These are phyloP conservation scores for Clonostachys solani DNA, from an alignment of 2,329 filamentous ascomycete species.

Conservation along the genomic window DNA sequence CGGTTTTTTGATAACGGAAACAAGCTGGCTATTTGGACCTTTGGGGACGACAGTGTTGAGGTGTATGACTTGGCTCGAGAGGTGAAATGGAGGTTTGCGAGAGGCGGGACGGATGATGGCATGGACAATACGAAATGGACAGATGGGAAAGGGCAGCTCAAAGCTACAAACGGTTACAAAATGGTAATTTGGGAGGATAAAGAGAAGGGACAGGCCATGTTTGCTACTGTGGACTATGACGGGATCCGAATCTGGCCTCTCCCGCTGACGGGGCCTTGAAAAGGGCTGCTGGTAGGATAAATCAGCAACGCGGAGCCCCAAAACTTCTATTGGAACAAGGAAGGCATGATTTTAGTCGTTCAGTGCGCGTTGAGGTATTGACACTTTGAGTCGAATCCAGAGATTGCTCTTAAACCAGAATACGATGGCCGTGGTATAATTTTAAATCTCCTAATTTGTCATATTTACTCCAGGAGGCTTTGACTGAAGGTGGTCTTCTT, in stretches of 20 bases:
- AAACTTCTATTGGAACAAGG: too few species aligned
- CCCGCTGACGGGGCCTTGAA: not conserved
- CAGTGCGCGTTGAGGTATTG: too few species aligned
- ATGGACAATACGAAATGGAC: not conserved
- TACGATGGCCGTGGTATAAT: too few species aligned
- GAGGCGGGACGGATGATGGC: conserved; percentile 3
- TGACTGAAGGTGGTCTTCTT: too few species aligned
- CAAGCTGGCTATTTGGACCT: not conserved
- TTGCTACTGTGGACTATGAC: not conserved
- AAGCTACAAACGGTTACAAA: not conserved
- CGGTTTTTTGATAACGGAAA: not conserved
- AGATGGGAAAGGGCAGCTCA: not conserved
- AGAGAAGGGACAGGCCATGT: not conserved
- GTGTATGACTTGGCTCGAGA: conserved; percentile 1
- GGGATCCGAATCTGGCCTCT: not conserved
- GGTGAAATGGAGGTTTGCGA: conserved; percentile 4
- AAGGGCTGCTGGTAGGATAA: too few species aligned
- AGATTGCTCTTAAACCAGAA: too few species aligned
- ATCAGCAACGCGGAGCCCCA: too few species aligned
- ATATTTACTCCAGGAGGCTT: too few species aligned
- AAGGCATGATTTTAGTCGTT: too few species aligned
- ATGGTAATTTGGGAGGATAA: not conserved
- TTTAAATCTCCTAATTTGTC: too few species aligned
- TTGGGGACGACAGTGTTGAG: conserved; percentile 2
- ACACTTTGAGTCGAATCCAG: too few species aligned